Percentiles rank a stretch among this genome's conserved stretches.
These are phyloP conservation scores for Clitopilus hobsonii DNA, from an alignment of 768 basidiomycete species.

Conservation along the genomic window DNA sequence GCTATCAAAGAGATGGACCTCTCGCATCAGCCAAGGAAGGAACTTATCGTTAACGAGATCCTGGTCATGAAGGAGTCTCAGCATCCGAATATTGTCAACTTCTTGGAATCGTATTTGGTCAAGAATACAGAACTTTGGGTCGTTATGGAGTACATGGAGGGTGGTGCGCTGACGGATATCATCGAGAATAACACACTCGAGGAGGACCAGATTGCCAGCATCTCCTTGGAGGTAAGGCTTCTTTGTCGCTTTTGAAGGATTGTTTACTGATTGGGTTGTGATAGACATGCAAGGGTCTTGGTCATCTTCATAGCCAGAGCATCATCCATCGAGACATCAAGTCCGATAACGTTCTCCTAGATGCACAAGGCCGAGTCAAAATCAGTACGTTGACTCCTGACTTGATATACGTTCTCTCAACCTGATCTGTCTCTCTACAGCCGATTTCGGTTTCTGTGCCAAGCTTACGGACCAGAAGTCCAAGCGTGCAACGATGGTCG, in stretches of 20 bases:
- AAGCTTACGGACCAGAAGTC: conserved; percentile 96
- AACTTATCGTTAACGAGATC: conserved; percentile 97
- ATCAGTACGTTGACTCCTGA: conserved; percentile 66
- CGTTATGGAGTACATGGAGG: conserved; percentile 99
- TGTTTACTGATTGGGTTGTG: conserved; percentile 1
- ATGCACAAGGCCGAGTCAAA: conserved; percentile 90
- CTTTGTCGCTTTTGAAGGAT: conserved; percentile 1
- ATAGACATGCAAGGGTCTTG: conserved; percentile 94
- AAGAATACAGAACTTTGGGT: conserved; percentile 92
- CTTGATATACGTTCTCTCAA: conserved; percentile 1
- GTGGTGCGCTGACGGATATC: conserved; percentile 94
- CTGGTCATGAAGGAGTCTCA: conserved; percentile 98
- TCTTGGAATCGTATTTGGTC: conserved; percentile 85
- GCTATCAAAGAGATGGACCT: conserved; percentile 99
- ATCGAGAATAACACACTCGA: conserved; percentile 95
- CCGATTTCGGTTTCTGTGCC: conserved; percentile 96
- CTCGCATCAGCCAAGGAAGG: conserved; percentile 91
- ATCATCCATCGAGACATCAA: conserved; percentile 99
- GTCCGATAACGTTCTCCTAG: conserved; percentile 92
- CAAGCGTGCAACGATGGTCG: conserved; percentile 97
- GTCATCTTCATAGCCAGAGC: conserved; percentile 87
- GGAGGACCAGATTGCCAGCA: conserved; percentile 93
- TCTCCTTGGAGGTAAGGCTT: conserved; percentile 76
- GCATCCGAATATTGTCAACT: conserved; percentile 97
- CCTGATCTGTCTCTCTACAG: conserved; percentile 32